These are phyloP conservation scores for Apophysomyces elegans DNA, from an alignment of 371 early-diverging fungal species.

Conservation along the genomic window DNA sequence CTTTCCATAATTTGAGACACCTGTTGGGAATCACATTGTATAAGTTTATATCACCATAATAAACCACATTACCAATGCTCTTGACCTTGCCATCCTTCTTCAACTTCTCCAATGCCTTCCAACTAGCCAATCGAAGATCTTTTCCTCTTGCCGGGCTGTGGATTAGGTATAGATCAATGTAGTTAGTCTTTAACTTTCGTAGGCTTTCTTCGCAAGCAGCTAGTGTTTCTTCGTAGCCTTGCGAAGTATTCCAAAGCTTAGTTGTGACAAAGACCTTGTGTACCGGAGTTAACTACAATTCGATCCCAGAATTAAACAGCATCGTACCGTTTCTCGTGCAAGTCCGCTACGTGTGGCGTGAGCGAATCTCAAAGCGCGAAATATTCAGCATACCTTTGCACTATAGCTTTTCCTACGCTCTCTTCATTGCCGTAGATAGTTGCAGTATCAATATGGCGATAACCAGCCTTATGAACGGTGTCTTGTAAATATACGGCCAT, in stretches of 20 bases:
- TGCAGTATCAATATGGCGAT: slow-evolving; percentile 58
- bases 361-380: not conserved
- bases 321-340: slow-evolving; percentile 51
- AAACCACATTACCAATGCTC: slow-evolving; percentile 42
- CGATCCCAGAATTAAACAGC: not conserved
- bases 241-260: slow-evolving; percentile 60
- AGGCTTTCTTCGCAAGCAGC: slow-evolving; percentile 53
- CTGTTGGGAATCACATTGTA: slow-evolving; percentile 32
- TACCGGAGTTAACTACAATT: not conserved
- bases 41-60: not conserved
- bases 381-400: slow-evolving; percentile 38
- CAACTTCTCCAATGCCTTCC: slow-evolving; percentile 51
- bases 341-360: slow-evolving; percentile 34
- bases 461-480: slow-evolving; percentile 42
- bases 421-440: slow-evolving; percentile 48
- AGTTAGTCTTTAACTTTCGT: slow-evolving; percentile 58
- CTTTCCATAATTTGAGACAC: slow-evolving; percentile 74
- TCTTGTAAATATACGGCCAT: not conserved
- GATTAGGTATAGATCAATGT: slow-evolving; percentile 76
- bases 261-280: slow-evolving; percentile 74
- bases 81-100: slow-evolving; percentile 46
- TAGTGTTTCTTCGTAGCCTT: slow-evolving; percentile 52
- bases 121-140: slow-evolving; percentile 43
- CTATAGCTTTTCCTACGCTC: slow-evolving; percentile 52
- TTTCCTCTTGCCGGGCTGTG: slow-evolving; percentile 67